These are phyloP conservation scores for Microcos paniculata DNA, from an alignment of 345 rosid species.

Conservation along the genomic window DNA sequence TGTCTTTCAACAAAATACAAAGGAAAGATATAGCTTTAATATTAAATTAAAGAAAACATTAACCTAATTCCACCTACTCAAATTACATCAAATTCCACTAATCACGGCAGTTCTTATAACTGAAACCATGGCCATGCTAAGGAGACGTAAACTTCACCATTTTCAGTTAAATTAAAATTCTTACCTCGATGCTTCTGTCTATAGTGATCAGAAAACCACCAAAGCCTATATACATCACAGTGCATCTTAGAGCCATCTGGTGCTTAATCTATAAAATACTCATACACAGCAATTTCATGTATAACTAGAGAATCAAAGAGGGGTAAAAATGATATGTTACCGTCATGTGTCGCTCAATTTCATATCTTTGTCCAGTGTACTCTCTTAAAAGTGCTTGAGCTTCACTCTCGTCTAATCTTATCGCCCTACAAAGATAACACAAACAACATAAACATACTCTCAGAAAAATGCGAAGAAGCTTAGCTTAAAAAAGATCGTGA, in stretches of 20 bases:
- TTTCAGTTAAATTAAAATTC: background rate
- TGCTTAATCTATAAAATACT: background rate
- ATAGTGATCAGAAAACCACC: background rate
- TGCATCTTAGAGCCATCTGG: background rate
- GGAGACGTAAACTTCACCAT: background rate
- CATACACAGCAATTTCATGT: background rate
- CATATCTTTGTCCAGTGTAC: conserved; percentile 64
- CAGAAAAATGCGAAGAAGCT: background rate
- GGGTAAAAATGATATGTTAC: conserved; percentile 33
- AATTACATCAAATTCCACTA: background rate
- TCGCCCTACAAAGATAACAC: conserved; percentile 48
- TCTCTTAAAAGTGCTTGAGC: conserved; percentile 63
- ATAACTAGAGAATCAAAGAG: conserved; percentile 14
- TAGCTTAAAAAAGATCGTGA: background rate
- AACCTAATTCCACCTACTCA: background rate
- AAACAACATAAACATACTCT: background rate
- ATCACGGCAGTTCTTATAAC: background rate
- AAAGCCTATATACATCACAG: background rate
- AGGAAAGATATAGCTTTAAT: background rate
- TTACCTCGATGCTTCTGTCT: background rate
- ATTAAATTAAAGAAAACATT: background rate
- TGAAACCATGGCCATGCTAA: background rate
- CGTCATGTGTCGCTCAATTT: conserved; percentile 73
- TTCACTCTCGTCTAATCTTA: conserved; percentile 62
- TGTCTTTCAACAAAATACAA: background rate